A percentile compares a stretch with the other conserved stretches of the same genome.
Evolutionary conservation across 2,329 filamentous ascomycete species (phyloP).

Genomic region (Ophiosphaerella narmari): DNA sequence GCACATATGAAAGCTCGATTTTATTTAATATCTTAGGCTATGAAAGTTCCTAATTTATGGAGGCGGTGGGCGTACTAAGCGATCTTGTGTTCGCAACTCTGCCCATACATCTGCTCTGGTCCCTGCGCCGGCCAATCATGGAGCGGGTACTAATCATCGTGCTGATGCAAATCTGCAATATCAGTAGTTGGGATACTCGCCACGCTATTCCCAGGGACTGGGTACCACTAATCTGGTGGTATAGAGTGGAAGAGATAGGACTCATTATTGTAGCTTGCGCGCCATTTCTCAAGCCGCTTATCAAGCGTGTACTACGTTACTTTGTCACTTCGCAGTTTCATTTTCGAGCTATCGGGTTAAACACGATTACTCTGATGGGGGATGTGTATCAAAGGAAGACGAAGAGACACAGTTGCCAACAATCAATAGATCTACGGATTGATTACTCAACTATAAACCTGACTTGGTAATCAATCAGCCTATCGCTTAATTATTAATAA

Average conservation of each 20-base stretch:
- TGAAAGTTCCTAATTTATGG: too few relatives aligned
- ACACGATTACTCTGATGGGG: too few relatives aligned
- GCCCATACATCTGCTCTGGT: conserved; percentile 1
- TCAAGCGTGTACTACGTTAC: not conserved
- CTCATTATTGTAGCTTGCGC: conserved; percentile 1
- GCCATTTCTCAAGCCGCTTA: conserved; percentile 1
- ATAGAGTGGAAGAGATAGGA: conserved; percentile 1
- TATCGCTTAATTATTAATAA: too few relatives aligned
- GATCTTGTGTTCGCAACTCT: not conserved
- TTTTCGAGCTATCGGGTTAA: not conserved
- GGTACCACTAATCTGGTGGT: conserved; percentile 1
- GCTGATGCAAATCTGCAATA: not conserved
- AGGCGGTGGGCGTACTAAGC: too few relatives aligned
- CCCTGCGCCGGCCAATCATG: not conserved
- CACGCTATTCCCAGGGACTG: not conserved
- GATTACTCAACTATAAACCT: too few relatives aligned
- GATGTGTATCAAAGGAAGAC: too few relatives aligned
- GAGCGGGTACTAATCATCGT: not conserved
- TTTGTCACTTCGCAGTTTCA: not conserved
- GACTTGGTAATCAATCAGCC: too few relatives aligned
- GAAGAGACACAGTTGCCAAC: too few relatives aligned
- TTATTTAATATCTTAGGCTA: too few relatives aligned
- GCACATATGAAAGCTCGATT: too few relatives aligned
- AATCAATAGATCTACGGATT: too few relatives aligned
- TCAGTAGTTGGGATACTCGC: not conserved